These are phyloP conservation scores for Claviceps digitariae DNA, from an alignment of 2,329 filamentous ascomycete species.

Conservation along the genomic window DNA sequence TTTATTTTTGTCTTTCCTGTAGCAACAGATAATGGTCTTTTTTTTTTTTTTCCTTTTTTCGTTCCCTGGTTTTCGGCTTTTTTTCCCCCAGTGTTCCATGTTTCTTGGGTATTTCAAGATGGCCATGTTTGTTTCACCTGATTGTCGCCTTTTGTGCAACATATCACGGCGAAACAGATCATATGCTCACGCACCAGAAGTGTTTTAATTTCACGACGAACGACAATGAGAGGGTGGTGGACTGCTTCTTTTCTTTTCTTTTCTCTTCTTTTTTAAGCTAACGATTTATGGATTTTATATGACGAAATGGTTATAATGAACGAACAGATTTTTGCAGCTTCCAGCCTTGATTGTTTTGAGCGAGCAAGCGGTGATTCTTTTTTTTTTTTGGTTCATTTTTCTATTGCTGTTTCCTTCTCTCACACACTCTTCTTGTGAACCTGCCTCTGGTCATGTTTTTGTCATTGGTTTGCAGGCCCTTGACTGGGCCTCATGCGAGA, in stretches of 20 bases:
- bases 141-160: not conserved
- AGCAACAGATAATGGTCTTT: too few relatives aligned
- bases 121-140: not conserved
- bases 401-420: not conserved
- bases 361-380: slow-evolving; percentile 1
- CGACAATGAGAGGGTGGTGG: not conserved
- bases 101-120: not conserved
- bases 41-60: slow-evolving; percentile 5
- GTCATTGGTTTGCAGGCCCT: too few relatives aligned
- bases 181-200: slow-evolving; percentile 5
- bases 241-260: not conserved
- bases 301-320: not conserved
- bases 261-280: not conserved
- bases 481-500: too few relatives aligned
- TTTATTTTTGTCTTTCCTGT: slow-evolving; percentile 5
- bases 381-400: not conserved
- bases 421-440: too few relatives aligned
- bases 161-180: slow-evolving; percentile 3
- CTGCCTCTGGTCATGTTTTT: too few relatives aligned
- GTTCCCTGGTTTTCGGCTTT: not conserved
- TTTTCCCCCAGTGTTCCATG: not conserved
- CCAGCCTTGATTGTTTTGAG: not conserved
- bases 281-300: not conserved
- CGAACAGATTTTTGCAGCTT: not conserved
- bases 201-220: not conserved